Evolutionary conservation across 495 filamentous ascomycete genomes (phyloP).

Genomic region (Penicillium waksmanii): DNA sequence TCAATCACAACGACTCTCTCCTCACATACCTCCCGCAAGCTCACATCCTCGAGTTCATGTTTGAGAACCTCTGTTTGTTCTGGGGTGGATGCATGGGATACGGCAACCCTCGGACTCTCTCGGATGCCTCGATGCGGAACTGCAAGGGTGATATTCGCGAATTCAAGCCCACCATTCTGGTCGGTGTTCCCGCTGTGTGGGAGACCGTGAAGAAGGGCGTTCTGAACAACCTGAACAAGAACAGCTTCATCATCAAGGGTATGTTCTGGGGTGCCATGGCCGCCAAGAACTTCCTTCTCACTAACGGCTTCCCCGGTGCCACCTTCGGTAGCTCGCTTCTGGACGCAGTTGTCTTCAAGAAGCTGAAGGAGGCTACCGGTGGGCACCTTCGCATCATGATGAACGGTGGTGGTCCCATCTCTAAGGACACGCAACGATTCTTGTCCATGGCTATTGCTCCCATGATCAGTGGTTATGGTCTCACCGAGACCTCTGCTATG

Average conservation of each 20-base stretch:
- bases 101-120: constrained; percentile 90
- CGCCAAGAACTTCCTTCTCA: constrained; percentile 80
- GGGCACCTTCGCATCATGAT: constrained; percentile 78
- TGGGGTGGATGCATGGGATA: constrained; percentile 99
- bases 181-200: constrained; percentile 96
- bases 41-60: constrained; percentile 97
- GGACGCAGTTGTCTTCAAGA: constrained; percentile 83
- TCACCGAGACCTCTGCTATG: constrained; percentile 96
- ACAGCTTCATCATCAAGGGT: constrained; percentile 71
- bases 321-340: constrained; percentile 63
- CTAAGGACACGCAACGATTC: constrained; percentile 86
- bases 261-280: constrained; percentile 93
- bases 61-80: constrained; percentile 88
- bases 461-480: constrained; percentile 92
- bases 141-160: constrained; percentile 96
- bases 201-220: constrained; percentile 99
- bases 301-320: constrained; percentile 73
- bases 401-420: constrained; percentile 85
- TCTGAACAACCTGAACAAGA: constrained; percentile 78
- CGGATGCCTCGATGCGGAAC: constrained; percentile 86
- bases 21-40: constrained; percentile 92
- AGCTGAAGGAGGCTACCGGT: constrained; percentile 89
- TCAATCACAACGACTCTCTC: constrained; percentile 83
- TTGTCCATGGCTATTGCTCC: constrained; percentile 85
- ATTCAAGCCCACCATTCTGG: constrained; percentile 86